Conservation (phyloP, 257 asterid genomes). For the Lycium barbarum region DNA sequence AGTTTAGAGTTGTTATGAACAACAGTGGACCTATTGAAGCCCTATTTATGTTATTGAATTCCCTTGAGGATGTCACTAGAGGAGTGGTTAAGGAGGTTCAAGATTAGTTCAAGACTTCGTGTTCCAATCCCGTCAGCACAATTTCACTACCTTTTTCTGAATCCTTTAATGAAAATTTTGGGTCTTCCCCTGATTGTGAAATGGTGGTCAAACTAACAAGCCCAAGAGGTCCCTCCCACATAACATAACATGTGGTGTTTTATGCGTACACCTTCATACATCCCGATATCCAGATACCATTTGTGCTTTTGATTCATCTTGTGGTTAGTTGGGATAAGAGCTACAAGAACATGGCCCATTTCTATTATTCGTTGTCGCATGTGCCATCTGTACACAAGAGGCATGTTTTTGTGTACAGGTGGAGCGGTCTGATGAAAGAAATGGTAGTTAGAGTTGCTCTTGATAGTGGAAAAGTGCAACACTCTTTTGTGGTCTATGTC, state of each 20-base stretch:
- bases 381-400: slow-evolving; percentile 1
- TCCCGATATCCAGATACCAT: not conserved
- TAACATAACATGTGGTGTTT: not conserved
- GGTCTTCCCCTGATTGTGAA: not conserved
- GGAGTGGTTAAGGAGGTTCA: not conserved
- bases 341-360: not conserved
- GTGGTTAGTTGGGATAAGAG: not conserved
- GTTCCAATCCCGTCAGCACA: not conserved
- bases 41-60: not conserved
- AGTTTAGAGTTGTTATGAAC: not conserved
- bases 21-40: not conserved
- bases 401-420: not conserved
- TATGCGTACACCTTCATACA: slow-evolving; percentile 10
- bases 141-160: not conserved
- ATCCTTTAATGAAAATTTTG: not conserved
- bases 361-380: not conserved
- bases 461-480: not conserved
- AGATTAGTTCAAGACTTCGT: not conserved
- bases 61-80: not conserved
- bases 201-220: not conserved
- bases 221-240: not conserved
- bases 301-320: not conserved
- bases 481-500: not conserved
- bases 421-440: not conserved
- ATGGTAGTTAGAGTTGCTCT: slow-evolving; percentile 10